A percentile compares a stretch with the other conserved stretches of the same genome.
Conservation (phyloP, 768 basidiomycete genomes). For the Holtermanniella nyarrowii region DNA sequence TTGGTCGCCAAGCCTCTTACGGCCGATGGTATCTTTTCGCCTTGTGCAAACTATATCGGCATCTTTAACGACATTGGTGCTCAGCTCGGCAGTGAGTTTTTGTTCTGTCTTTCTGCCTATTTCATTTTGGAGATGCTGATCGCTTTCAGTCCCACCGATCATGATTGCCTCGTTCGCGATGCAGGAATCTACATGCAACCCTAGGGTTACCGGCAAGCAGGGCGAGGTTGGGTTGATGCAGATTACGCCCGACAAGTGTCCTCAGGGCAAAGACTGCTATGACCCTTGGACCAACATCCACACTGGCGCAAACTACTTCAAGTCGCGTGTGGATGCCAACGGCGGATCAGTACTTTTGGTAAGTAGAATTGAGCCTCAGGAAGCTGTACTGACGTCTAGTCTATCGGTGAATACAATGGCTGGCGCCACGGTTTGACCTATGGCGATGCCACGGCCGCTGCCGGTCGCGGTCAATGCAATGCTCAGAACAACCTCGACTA, state of each 20-base stretch:
- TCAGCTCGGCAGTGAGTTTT: conserved; percentile 22
- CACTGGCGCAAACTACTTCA: conserved; percentile 31
- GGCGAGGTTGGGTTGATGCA: conserved; percentile 86
- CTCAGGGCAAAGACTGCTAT: conserved; percentile 10
- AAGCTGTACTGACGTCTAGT: conserved; percentile 49
- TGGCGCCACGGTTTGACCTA: conserved; percentile 34
- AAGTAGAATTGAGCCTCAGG: no score
- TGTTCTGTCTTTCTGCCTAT: neutral
- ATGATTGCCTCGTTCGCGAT: conserved; percentile 76
- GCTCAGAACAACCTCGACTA: conserved; percentile 79
- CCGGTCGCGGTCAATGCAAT: conserved; percentile 48
- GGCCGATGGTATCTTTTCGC: conserved; percentile 25
- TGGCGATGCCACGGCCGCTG: conserved; percentile 43
- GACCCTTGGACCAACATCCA: conserved; percentile 42
- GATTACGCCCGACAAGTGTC: conserved; percentile 68
- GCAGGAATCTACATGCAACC: conserved; percentile 73
- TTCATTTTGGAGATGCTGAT: neutral
- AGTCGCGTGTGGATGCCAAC: conserved; percentile 18
- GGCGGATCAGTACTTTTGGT: conserved; percentile 30
- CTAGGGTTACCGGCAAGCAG: conserved; percentile 55
- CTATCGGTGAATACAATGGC: conserved; percentile 55
- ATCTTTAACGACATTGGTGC: conserved; percentile 29
- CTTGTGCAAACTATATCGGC: conserved; percentile 35
- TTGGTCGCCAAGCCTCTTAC: conserved; percentile 30
- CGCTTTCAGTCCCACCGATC: conserved; percentile 53